These are phyloP conservation scores for Stephania yunnanensis DNA, from an alignment of 164 flowering plant species.

Conservation along the genomic window DNA sequence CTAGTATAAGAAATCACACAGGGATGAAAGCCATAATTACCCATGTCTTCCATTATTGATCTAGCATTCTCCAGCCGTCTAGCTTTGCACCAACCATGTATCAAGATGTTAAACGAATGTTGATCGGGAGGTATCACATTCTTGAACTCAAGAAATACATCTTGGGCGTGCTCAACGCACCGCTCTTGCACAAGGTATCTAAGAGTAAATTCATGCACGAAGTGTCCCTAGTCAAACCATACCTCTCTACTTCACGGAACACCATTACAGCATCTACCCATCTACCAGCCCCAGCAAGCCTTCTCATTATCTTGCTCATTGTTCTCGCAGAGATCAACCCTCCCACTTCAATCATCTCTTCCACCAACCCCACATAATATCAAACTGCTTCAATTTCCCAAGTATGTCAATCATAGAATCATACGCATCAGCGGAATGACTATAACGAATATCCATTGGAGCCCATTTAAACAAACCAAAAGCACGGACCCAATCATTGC, in stretches of 20 bases:
- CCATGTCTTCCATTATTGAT: conserved; percentile 44
- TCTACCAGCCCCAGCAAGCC: conserved; percentile 41
- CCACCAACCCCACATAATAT: conserved; percentile 52
- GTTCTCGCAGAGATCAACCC: conserved; percentile 42
- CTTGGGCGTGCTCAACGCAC: conserved; percentile 42
- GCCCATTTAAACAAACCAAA: conserved; percentile 65
- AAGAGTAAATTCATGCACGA: conserved; percentile 39
- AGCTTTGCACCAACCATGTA: conserved; percentile 58
- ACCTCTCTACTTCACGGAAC: conserved; percentile 37
- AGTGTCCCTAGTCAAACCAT: conserved; percentile 42
- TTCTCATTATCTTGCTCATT: conserved; percentile 48
- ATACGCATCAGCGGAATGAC: conserved; percentile 30
- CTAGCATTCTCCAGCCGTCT: conserved; percentile 40
- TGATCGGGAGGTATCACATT: conserved; percentile 29
- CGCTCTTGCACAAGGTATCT: conserved; percentile 54
- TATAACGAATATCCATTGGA: conserved; percentile 29
- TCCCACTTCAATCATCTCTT: conserved; percentile 36
- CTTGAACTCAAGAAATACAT: conserved; percentile 41
- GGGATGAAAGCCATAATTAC: conserved; percentile 37
- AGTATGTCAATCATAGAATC: conserved; percentile 51
- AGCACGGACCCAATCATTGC: conserved; percentile 52
- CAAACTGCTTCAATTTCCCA: conserved; percentile 50
- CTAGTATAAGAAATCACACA: conserved; percentile 49
- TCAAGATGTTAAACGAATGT: conserved; percentile 47
- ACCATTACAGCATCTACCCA: conserved; percentile 39